phyloP scores from a whole-genome alignment of 2,329 filamentous ascomycete genomes.

The Metarhizium rileyi region DNA sequence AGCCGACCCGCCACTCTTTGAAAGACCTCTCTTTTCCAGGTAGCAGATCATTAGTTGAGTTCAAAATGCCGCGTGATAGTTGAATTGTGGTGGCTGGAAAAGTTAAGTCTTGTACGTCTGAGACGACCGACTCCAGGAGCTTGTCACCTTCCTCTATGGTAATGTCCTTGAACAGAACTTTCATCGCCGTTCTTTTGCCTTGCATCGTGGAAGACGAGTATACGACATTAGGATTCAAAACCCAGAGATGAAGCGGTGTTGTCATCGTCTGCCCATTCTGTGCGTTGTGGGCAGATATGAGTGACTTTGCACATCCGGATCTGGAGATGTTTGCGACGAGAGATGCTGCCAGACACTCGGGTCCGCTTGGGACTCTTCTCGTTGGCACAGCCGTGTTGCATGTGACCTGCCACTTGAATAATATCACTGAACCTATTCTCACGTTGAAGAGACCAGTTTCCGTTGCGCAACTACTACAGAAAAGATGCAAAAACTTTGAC shows the following conservation, averaged over 20 bases:
- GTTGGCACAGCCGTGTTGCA: slow-evolving; percentile 24
- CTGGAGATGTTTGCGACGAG: slow-evolving; percentile 43
- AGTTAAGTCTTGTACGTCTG: slow-evolving; percentile 48
- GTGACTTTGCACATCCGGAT: slow-evolving; percentile 48
- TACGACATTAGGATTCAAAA: slow-evolving; percentile 44
- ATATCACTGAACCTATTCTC: slow-evolving; percentile 33
- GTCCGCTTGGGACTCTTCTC: slow-evolving; percentile 26
- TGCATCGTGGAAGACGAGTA: slow-evolving; percentile 34
- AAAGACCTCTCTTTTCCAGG: slow-evolving; percentile 48
- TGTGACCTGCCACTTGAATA: slow-evolving; percentile 50
- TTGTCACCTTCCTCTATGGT: slow-evolving; percentile 32
- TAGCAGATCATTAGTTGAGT: slow-evolving; percentile 38
- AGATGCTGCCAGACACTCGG: slow-evolving; percentile 43
- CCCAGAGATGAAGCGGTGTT: slow-evolving; percentile 39
- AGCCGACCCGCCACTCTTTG: slow-evolving; percentile 57
- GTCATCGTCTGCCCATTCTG: slow-evolving; percentile 1
- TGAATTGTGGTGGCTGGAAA: slow-evolving; percentile 42
- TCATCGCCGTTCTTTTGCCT: slow-evolving; percentile 33
- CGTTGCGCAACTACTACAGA: slow-evolving; percentile 34
- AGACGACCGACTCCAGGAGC: slow-evolving; percentile 40
- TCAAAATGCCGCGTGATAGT: slow-evolving; percentile 33
- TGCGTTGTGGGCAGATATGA: slow-evolving; percentile 31
- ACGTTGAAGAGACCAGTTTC: slow-evolving; percentile 39
- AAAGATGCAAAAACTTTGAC: slow-evolving; percentile 28
- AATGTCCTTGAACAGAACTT: slow-evolving; percentile 42